phyloP scores from a whole-genome alignment of 805 yeast species.

The Candida maesae region DNA sequence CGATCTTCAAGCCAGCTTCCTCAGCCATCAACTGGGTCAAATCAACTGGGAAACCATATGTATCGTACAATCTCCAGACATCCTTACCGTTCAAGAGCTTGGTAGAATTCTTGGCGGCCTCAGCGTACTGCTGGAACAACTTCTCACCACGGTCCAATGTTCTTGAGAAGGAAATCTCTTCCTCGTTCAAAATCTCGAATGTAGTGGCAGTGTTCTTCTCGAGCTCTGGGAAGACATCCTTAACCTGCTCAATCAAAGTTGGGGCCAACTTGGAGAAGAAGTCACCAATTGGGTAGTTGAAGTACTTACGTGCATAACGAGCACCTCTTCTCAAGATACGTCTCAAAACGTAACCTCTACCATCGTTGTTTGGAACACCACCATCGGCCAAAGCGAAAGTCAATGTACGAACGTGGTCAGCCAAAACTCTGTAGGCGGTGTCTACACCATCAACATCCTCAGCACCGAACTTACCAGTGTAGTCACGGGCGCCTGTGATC shows the following conservation, averaged over 20 bases:
- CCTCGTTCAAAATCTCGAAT: constrained; percentile 91
- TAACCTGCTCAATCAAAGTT: constrained; percentile 83
- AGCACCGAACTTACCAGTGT: constrained; percentile 87
- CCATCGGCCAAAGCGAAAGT: constrained; percentile 97
- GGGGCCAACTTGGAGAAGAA: constrained; percentile 93
- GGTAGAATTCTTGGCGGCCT: constrained; percentile 67
- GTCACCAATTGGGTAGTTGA: constrained; percentile 91
- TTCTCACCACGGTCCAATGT: constrained; percentile 98
- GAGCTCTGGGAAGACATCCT: constrained; percentile 90
- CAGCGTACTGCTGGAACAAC: constrained; percentile 89
- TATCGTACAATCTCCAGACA: constrained; percentile 97
- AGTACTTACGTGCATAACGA: constrained; percentile 92
- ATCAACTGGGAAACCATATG: constrained; percentile 99
- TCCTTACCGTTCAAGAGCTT: constrained; percentile 86
- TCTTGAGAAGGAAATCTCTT: constrained; percentile 91
- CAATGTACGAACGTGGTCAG: constrained; percentile 97
- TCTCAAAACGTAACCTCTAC: constrained; percentile 97
- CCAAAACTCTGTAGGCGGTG: constrained; percentile 96
- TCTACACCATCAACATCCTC: constrained; percentile 95
- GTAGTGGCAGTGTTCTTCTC: constrained; percentile 65
- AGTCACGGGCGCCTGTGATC: constrained; percentile 88
- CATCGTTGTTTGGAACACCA: constrained; percentile 99
- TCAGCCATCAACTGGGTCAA: constrained; percentile 98
- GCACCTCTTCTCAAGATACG: constrained; percentile 98
- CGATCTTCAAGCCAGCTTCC: constrained; percentile 90